Evolutionary conservation across 345 rosid species (phyloP).

Genomic region (Alliaria petiolata): DNA sequence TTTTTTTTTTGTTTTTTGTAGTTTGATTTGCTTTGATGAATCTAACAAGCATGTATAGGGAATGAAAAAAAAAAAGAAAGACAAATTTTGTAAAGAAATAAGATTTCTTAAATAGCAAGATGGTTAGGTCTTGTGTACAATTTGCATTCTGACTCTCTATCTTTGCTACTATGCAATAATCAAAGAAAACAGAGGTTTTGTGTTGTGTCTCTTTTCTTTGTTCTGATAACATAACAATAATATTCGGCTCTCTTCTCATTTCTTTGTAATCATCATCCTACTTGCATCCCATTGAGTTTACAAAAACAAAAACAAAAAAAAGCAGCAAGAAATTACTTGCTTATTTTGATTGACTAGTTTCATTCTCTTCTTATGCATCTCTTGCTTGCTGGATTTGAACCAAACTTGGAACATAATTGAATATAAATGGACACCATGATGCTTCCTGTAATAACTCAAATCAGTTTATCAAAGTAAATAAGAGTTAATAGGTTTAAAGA

Average conservation of each 20-base stretch:
- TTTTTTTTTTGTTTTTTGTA: background rate
- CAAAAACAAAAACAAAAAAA: too few relatives aligned
- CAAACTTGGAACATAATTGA: background rate
- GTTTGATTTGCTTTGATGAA: background rate
- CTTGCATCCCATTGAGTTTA: too few relatives aligned
- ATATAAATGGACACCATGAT: background rate
- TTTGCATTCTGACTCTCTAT: background rate
- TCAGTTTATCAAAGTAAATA: too few relatives aligned
- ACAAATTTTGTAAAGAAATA: conserved; percentile 25
- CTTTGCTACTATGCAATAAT: background rate
- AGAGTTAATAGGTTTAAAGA: too few relatives aligned
- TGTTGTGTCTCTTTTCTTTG: background rate
- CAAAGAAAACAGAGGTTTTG: background rate
- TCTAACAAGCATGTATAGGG: conserved; percentile 18
- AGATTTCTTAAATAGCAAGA: conserved; percentile 1
- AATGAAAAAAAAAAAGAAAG: background rate
- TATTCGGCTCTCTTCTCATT: too few relatives aligned
- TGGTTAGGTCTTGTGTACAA: background rate
- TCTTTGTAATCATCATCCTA: too few relatives aligned
- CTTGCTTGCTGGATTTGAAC: background rate
- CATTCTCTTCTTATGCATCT: background rate
- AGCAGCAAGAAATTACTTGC: background rate
- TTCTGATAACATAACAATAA: too few relatives aligned
- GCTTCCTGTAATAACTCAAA: too few relatives aligned
- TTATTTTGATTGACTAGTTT: too few relatives aligned